Conservation (phyloP, 2,329 filamentous ascomycete species). For the Madurella mycetomatis region DNA sequence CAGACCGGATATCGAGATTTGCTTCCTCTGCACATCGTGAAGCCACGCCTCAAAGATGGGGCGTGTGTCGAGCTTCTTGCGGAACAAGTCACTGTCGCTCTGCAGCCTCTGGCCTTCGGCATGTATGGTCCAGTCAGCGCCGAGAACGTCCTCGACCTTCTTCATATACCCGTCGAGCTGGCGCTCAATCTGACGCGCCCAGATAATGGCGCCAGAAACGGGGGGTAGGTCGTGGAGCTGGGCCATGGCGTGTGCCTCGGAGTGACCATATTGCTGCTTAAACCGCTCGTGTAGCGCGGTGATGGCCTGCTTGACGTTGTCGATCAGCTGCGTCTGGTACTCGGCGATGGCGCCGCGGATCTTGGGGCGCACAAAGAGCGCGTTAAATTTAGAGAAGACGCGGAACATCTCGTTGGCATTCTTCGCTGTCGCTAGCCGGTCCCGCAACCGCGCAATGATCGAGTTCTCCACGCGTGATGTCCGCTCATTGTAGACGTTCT, state of each 20-base stretch:
- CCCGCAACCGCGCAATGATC: constrained; percentile 89
- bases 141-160: constrained; percentile 97
- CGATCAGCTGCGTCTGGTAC: constrained; percentile 96
- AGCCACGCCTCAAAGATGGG: constrained; percentile 96
- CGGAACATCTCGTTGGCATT: constrained; percentile 99
- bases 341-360: constrained; percentile 96
- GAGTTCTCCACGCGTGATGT: constrained; percentile 97
- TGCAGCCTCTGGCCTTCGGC: constrained; percentile 92
- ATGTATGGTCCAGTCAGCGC: constrained; percentile 90
- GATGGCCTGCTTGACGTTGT: constrained; percentile 96
- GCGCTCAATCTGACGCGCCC: constrained; percentile 93
- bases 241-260: constrained; percentile 96
- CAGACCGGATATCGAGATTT: constrained; percentile 86
- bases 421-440: constrained; percentile 90
- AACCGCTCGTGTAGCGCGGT: constrained; percentile 90
- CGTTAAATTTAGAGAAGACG: constrained; percentile 99
- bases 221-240: constrained; percentile 93
- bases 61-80: constrained; percentile 90
- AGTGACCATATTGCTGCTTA: constrained; percentile 98
- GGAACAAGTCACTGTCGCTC: constrained; percentile 86
- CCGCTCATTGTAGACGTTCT: constrained; percentile 94
- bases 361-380: constrained; percentile 96
- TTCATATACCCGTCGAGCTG: constrained; percentile 97
- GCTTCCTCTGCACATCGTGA: constrained; percentile 79
- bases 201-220: constrained; percentile 94